phyloP scores from a whole-genome alignment of 2,329 filamentous ascomycete species.

The Calonectria pseudoreteaudii region DNA sequence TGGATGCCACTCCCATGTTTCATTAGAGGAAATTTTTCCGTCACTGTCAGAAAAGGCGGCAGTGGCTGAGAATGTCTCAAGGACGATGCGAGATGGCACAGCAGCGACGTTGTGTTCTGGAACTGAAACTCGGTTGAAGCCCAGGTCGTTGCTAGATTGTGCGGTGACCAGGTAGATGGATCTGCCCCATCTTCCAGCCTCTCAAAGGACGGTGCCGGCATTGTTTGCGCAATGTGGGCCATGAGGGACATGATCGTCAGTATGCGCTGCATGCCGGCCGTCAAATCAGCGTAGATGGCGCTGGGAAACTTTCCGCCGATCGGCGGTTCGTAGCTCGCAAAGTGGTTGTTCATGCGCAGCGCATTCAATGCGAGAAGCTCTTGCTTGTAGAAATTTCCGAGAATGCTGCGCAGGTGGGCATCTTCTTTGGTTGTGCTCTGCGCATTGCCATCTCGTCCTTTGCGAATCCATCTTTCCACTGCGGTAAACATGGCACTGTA shows the following conservation, averaged over 20 bases:
- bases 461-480: constrained; percentile 15
- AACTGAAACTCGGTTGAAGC: constrained; percentile 16
- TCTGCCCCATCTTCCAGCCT: background rate
- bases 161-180: background rate
- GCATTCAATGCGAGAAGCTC: constrained; percentile 9
- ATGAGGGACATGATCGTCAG: constrained; percentile 22
- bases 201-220: constrained; percentile 6
- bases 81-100: constrained; percentile 24
- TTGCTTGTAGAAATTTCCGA: constrained; percentile 14
- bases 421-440: background rate
- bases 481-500: constrained; percentile 24
- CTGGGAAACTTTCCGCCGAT: constrained; percentile 24
- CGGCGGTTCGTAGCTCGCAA: constrained; percentile 22
- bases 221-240: constrained; percentile 23
- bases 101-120: constrained; percentile 17
- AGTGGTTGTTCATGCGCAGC: constrained; percentile 20
- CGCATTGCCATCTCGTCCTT: background rate
- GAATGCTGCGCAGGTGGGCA: background rate
- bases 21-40: constrained; percentile 17
- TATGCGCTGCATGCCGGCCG: constrained; percentile 23
- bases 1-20: background rate
- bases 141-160: constrained; percentile 9
- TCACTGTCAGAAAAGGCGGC: constrained; percentile 15
- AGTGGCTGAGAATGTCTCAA: constrained; percentile 17
- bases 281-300: constrained; percentile 14